Conservation (phyloP, 202 grass and related monocot genomes). For the Bolboschoenoplectus hybrid region DNA sequence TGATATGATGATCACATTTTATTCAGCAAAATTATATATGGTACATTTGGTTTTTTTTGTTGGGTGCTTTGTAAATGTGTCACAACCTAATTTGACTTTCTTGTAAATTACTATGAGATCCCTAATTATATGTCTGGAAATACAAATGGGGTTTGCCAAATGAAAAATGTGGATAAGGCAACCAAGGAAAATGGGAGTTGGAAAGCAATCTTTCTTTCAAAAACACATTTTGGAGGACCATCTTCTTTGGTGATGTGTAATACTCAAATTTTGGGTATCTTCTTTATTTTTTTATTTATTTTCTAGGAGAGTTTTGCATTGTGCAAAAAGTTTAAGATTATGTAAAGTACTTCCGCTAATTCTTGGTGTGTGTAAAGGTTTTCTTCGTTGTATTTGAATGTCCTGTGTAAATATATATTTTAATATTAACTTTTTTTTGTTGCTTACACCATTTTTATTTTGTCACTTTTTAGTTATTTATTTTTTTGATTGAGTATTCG, state of each 20-base stretch:
- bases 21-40: not conserved
- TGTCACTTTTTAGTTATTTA: not conserved
- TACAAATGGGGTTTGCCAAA: constrained; percentile 10
- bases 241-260: not conserved
- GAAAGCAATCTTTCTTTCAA: constrained; percentile 7
- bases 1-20: not conserved
- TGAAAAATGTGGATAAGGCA: not conserved
- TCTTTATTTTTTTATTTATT: not conserved
- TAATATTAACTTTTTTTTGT: not conserved
- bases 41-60: constrained; percentile 18
- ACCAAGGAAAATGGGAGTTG: not conserved
- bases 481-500: not conserved
- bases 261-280: not conserved
- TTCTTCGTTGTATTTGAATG: not conserved
- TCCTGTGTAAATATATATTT: constrained; percentile 7
- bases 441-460: not conserved
- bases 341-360: not conserved
- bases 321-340: not conserved
- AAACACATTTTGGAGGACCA: not conserved
- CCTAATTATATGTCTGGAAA: not conserved
- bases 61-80: constrained; percentile 32
- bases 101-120: constrained; percentile 30
- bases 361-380: constrained; percentile 19
- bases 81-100: constrained; percentile 5
- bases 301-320: not conserved